These are phyloP conservation scores for Houttuynia cordata DNA, from an alignment of 164 flowering plant genomes.

Conservation along the genomic window DNA sequence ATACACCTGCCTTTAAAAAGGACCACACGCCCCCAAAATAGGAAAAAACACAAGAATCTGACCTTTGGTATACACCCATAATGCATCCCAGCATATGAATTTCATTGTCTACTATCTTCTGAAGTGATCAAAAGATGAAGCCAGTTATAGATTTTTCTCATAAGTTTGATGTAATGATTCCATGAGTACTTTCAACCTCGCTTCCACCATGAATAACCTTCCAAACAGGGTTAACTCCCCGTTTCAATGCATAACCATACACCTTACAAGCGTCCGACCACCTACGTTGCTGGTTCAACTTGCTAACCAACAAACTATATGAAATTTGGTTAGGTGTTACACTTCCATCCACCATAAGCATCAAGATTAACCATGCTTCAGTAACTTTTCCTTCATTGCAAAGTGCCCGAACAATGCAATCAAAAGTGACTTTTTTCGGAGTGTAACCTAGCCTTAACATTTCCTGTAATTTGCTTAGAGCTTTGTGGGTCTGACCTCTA, in stretches of 20 bases:
- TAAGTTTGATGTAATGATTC: too few relatives aligned
- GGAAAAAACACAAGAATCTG: too few relatives aligned
- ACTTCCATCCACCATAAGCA: constrained; percentile 19
- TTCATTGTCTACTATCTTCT: too few relatives aligned
- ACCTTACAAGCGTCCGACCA: constrained; percentile 24
- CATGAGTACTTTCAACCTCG: too few relatives aligned
- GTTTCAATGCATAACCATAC: constrained; percentile 46
- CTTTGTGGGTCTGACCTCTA: constrained; percentile 32
- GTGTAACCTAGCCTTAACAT: constrained; percentile 33
- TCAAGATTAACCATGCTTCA: constrained; percentile 36
- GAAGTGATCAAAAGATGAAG: too few relatives aligned
- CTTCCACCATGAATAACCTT: too few relatives aligned
- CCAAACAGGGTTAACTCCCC: constrained; percentile 14
- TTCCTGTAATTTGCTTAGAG: constrained; percentile 25
- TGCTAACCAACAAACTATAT: constrained; percentile 36
- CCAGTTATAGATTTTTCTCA: too few relatives aligned
- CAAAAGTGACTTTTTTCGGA: constrained; percentile 33
- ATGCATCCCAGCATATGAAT: too few relatives aligned
- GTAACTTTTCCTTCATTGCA: constrained; percentile 37
- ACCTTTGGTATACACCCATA: too few relatives aligned
- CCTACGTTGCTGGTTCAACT: constrained; percentile 30
- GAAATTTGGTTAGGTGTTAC: constrained; percentile 24
- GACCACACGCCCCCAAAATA: too few relatives aligned
- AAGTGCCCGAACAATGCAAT: constrained; percentile 37
- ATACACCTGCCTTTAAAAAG: too few relatives aligned